A percentile compares a stretch with the other conserved stretches of the same genome.
phyloP scores from a whole-genome alignment of 306 rosid species.

The Lathyrus sativus region DNA sequence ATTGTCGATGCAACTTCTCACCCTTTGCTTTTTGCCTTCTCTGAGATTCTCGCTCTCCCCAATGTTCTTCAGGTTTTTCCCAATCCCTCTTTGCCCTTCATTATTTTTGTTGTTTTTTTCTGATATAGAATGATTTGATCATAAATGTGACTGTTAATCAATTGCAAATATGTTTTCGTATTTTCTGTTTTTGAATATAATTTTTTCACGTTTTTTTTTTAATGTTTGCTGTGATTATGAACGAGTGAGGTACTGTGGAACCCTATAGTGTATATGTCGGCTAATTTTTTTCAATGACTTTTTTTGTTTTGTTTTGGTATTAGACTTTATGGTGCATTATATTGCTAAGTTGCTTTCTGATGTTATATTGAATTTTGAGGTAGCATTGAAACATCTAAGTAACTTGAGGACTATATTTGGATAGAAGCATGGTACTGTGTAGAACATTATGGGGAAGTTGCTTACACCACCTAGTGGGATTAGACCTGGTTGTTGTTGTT shows the following conservation, averaged over 20 bases:
- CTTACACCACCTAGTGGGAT: too few relatives aligned
- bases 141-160: not conserved
- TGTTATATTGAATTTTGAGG: not conserved
- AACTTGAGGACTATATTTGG: not conserved
- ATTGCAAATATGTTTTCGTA: not conserved
- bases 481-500: too few relatives aligned
- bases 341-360: constrained; percentile 1
- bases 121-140: not conserved
- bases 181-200: not conserved
- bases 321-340: not conserved
- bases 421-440: too few relatives aligned
- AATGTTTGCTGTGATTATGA: not conserved
- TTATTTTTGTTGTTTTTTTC: not conserved
- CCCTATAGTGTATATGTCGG: not conserved
- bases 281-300: not conserved
- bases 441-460: too few relatives aligned
- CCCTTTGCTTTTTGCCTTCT: constrained; percentile 86
- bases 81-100: not conserved
- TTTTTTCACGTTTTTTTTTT: not conserved
- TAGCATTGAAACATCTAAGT: not conserved
- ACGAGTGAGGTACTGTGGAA: not conserved
- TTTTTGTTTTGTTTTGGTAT: not conserved
- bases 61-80: constrained; percentile 60
- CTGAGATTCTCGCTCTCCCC: constrained; percentile 87
- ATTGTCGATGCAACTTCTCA: constrained; percentile 78